Base-by-base conservation (phyloP, 331 rosid genomes). In the Ulmus americana region DNA sequence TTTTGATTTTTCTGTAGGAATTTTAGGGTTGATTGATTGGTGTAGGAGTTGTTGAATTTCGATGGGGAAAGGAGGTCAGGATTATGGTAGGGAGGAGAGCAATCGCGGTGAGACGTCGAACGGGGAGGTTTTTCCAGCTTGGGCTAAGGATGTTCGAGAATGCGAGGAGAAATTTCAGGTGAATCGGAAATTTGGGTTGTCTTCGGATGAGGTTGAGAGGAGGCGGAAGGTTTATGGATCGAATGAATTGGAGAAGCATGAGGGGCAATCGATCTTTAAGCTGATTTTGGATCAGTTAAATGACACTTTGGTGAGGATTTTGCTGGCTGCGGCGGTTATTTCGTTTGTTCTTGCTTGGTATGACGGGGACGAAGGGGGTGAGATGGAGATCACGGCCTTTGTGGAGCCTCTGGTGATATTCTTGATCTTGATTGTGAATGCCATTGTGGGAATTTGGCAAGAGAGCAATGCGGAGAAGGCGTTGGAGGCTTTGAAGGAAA, bases 381-480 rank as follows among this genome's bases (percentile, higher is more conserved):
- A 74, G 64, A 43, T 58, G 70, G 72, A 73, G 58, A 65, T 78
- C 61, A 78, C 76, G 6, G 82, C 82, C 1, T 78, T 78, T 43
- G 82, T 78, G 43, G 82, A 78, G 73, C 82, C 79, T 40, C 40
- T 78, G 40, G 82, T 78, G 60, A 78, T 78, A 12, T 78, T 78
- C 54, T 47, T 74, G 79, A 78, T 74, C 47, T 53, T 78, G 73
- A 78, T 78, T 18, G 67, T 78, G 8, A 78, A 78, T 59, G 82
- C 82, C 39, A 44, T 74, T 58, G 76, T 78, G 55, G 82, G 79
- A n/a, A 59, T 74, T 57, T 78, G 82, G 82, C 79, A 78, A 65
- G 82, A 78, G 66, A 74, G 50, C 67, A 78, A 74, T 47, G 79
- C 82, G 7, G 82, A 78, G 79, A 70, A 69, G 69, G 82, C 82